These are phyloP conservation scores for Scortechinia acanthostroma DNA, from an alignment of 2,329 filamentous ascomycete genomes.

Conservation along the genomic window DNA sequence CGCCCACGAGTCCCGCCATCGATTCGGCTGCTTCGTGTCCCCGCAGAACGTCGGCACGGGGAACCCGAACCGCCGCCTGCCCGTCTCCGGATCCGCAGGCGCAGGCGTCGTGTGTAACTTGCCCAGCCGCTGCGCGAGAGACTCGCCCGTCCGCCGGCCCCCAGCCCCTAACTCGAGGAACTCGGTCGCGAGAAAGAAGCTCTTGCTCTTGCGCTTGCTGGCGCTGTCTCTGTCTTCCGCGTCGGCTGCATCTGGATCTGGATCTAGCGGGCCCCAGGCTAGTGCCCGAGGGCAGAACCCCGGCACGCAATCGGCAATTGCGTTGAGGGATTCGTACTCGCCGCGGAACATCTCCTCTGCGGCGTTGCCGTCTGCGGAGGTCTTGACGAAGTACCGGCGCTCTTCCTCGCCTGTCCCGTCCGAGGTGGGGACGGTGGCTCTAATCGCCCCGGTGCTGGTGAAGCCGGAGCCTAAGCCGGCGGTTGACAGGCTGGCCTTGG, in stretches of 20 bases:
- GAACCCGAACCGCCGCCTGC: conserved; percentile 70
- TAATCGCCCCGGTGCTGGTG: conserved; percentile 29
- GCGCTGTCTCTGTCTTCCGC: conserved; percentile 13
- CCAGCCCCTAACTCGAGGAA: conserved; percentile 62
- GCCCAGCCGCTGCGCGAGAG: conserved; percentile 71
- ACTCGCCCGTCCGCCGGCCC: conserved; percentile 20
- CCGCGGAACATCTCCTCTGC: conserved; percentile 41
- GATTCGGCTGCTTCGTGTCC: conserved; percentile 74
- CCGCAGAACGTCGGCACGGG: conserved; percentile 81
- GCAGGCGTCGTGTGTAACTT: conserved; percentile 72
- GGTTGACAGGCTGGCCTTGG: conserved; percentile 21
- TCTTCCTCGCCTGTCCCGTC: conserved; percentile 9
- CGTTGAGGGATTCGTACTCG: conserved; percentile 77
- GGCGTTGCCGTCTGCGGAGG: conserved; percentile 14
- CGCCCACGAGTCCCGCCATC: conserved; percentile 68
- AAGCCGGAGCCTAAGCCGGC: conserved; percentile 30
- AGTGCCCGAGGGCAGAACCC: conserved; percentile 70
- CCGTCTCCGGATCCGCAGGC: conserved; percentile 50
- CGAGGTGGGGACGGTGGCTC: conserved; percentile 15
- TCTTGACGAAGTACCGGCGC: conserved; percentile 28
- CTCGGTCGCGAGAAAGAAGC: conserved; percentile 65
- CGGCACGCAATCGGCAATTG: conserved; percentile 67
- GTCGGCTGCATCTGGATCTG: conserved; percentile 40
- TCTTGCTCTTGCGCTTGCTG: neutral
- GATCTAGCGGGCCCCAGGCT: conserved; percentile 54